Evolutionary conservation across 1,139 yeast species (phyloP).

Genomic region (Hansenula lynferdii): DNA sequence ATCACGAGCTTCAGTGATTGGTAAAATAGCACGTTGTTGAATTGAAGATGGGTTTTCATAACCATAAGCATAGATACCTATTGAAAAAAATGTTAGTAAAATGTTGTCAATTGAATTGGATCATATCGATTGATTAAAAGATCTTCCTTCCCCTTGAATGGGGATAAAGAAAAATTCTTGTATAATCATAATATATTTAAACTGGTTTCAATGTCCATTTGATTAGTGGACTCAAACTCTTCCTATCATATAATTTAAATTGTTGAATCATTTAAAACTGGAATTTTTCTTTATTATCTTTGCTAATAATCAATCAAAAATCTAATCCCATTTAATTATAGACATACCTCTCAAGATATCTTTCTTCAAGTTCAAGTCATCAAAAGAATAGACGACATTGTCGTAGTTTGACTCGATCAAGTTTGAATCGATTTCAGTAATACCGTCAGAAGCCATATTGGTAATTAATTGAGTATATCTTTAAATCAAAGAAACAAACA

Average conservation of each 20-base stretch:
- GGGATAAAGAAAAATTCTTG: too few relatives aligned
- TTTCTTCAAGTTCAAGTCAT: slow-evolving; percentile 79
- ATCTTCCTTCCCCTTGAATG: too few relatives aligned
- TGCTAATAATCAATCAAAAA: not conserved
- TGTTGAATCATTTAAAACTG: slow-evolving; percentile 1
- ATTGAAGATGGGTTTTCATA: slow-evolving; percentile 97
- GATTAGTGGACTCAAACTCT: slow-evolving; percentile 1
- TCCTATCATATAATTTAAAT: slow-evolving; percentile 2
- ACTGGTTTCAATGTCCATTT: slow-evolving; percentile 1
- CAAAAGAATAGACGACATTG: slow-evolving; percentile 87
- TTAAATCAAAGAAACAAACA: too few relatives aligned
- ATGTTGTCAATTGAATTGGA: not conserved
- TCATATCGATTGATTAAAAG: too few relatives aligned
- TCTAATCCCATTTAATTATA: slow-evolving; percentile 1
- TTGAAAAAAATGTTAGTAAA: slow-evolving; percentile 10
- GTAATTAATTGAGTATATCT: slow-evolving; percentile 2
- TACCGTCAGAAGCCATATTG: slow-evolving; percentile 47
- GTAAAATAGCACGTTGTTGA: slow-evolving; percentile 97
- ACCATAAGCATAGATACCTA: slow-evolving; percentile 91
- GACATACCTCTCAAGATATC: slow-evolving; percentile 63
- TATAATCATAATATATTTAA: slow-evolving; percentile 1
- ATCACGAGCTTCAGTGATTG: slow-evolving; percentile 95
- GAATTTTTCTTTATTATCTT: too few relatives aligned
- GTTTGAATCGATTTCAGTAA: slow-evolving; percentile 78
- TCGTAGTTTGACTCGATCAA: slow-evolving; percentile 96